A percentile compares a stretch with the other conserved stretches of the same genome.
Conservation (phyloP, 306 rosid species). For the Fragaria vesca region DNA sequence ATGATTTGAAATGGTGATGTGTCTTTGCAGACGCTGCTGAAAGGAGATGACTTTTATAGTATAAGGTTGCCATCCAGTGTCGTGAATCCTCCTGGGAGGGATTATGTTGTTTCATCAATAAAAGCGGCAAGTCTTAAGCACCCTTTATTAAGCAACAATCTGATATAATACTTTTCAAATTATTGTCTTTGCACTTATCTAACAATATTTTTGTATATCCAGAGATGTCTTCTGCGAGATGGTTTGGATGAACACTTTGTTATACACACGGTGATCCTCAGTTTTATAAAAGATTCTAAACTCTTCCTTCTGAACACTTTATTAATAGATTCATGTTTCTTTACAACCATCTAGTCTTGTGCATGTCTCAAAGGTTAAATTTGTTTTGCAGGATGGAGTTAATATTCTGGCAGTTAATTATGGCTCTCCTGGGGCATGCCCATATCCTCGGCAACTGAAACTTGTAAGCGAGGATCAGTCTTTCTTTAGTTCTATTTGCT, state of each 20-base stretch:
- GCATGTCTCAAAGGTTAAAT: conserved; percentile 3
- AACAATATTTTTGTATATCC: conserved; percentile 33
- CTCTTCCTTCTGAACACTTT: background rate
- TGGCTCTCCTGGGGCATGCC: conserved; percentile 83
- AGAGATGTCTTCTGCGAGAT: conserved; percentile 94
- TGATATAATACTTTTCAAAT: background rate
- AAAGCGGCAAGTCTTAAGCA: conserved; percentile 63
- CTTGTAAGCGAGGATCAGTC: conserved; percentile 48
- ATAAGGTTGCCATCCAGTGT: conserved; percentile 86
- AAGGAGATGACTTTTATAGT: conserved; percentile 77
- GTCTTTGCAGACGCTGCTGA: conserved; percentile 54
- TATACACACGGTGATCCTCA: conserved; percentile 66
- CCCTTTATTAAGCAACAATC: background rate
- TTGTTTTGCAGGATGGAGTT: conserved; percentile 70
- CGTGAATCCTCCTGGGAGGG: conserved; percentile 64
- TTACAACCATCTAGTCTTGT: conserved; percentile 19
- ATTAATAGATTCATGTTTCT: background rate
- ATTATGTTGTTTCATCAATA: conserved; percentile 69
- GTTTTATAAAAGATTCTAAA: conserved; percentile 9
- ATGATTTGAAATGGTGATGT: conserved; percentile 18
- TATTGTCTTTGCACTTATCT: background rate
- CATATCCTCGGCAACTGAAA: conserved; percentile 75
- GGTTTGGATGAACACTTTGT: conserved; percentile 86
- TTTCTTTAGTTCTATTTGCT: conserved; percentile 19
- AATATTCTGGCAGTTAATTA: conserved; percentile 83